Conservation (phyloP, 1,284 basidiomycete genomes). For the Leccinum pallidistipes region DNA sequence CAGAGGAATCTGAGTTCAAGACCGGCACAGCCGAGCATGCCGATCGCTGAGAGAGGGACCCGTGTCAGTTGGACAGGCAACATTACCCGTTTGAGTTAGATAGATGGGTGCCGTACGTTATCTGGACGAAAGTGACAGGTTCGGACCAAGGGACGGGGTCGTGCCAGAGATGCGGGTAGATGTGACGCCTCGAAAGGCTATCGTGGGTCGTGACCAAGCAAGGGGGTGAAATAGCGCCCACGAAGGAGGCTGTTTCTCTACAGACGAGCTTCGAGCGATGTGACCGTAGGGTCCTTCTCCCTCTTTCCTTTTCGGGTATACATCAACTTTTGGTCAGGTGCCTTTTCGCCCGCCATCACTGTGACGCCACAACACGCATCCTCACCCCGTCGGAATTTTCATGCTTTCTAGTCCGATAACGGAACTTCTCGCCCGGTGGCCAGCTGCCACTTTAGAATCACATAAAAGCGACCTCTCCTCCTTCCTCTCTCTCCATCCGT, state of each 20-base stretch:
- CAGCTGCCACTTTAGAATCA: slow-evolving; percentile 21
- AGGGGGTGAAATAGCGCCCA: slow-evolving; percentile 25
- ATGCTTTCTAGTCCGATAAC: slow-evolving; percentile 38
- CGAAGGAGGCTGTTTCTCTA: slow-evolving; percentile 12
- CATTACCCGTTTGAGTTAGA: slow-evolving; percentile 34
- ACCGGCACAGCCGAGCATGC: slow-evolving; percentile 31
- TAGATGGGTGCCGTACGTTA: slow-evolving; percentile 34
- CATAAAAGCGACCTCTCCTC: slow-evolving; percentile 25
- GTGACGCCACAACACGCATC: slow-evolving; percentile 39
- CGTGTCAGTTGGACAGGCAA: slow-evolving; percentile 36
- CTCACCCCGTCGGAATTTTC: slow-evolving; percentile 36
- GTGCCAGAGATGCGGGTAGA: slow-evolving; percentile 28
- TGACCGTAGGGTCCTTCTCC: slow-evolving; percentile 30
- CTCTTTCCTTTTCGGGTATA: slow-evolving; percentile 23
- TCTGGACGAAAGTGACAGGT: slow-evolving; percentile 24
- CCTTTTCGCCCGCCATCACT: slow-evolving; percentile 37
- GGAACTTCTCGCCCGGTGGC: slow-evolving; percentile 33
- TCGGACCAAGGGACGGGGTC: slow-evolving; percentile 12
- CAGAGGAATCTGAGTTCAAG: slow-evolving; percentile 22
- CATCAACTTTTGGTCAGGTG: slow-evolving; percentile 31
- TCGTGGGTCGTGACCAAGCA: slow-evolving; percentile 30
- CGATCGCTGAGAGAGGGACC: slow-evolving; percentile 31
- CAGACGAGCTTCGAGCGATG: slow-evolving; percentile 33
- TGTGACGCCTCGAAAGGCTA: slow-evolving; percentile 35
- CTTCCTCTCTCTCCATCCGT: neutral